Conservation (phyloP, 2,329 filamentous ascomycete species). For the Dothideomycetes sp. region DNA sequence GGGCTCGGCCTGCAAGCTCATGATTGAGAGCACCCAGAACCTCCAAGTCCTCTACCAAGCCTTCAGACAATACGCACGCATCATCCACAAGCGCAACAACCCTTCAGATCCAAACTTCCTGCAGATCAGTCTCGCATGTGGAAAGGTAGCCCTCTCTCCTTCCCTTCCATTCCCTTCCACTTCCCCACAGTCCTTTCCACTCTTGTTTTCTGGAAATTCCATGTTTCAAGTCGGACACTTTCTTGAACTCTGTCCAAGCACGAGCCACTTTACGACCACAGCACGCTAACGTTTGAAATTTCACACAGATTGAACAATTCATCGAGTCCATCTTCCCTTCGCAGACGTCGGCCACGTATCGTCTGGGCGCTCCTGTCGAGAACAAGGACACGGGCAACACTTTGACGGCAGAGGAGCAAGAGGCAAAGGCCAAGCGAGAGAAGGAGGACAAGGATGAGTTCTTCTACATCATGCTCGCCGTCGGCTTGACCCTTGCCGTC, state of each 20-base stretch:
- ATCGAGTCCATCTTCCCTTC: conserved; percentile 49
- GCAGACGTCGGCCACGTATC: conserved; percentile 56
- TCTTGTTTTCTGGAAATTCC: too few relatives aligned
- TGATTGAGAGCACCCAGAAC: conserved; percentile 90
- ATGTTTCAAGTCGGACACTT: too few relatives aligned
- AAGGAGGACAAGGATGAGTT: conserved; percentile 46
- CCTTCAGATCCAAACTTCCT: conserved; percentile 87
- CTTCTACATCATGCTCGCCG: conserved; percentile 55
- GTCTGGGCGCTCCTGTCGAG: conserved; percentile 26
- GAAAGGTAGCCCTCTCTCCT: conserved; percentile 49
- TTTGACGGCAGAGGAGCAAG: conserved; percentile 46
- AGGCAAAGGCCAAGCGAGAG: conserved; percentile 43
- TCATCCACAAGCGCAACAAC: conserved; percentile 89
- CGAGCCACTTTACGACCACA: not conserved
- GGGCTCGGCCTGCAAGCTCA: conserved; percentile 81
- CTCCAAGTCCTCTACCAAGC: conserved; percentile 69
- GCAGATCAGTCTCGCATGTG: conserved; percentile 83
- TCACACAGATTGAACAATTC: conserved; percentile 17
- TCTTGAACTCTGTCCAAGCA: not conserved
- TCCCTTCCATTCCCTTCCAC: not conserved
- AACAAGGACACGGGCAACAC: conserved; percentile 38
- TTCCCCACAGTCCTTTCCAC: not conserved
- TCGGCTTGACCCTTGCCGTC: conserved; percentile 58
- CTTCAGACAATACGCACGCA: conserved; percentile 67
- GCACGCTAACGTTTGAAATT: conserved; percentile 10